Conservation (phyloP, 495 filamentous ascomycete genomes). For the Aspergillus conjunctus region DNA sequence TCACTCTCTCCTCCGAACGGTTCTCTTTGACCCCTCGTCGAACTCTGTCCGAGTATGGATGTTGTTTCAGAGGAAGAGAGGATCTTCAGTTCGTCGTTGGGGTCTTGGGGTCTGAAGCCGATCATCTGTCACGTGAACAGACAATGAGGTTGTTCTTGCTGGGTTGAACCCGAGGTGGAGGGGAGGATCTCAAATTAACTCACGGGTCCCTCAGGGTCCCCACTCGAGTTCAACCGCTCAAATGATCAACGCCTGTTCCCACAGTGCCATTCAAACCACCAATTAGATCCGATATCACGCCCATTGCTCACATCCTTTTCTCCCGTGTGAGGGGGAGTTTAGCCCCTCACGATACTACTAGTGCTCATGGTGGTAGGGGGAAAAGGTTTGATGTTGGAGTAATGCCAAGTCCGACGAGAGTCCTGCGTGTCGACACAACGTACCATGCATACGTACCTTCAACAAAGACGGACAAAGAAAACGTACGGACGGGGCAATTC, state of each 20-base stretch:
- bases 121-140: not conserved
- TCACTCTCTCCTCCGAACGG: too few relatives aligned
- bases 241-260: conserved; percentile 13
- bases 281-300: conserved; percentile 7
- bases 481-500: not conserved
- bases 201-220: conserved; percentile 3
- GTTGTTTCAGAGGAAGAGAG: too few relatives aligned
- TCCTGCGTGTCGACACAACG: conserved; percentile 2
- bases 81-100: too few relatives aligned
- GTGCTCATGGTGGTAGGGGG: not conserved
- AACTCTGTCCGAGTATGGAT: too few relatives aligned
- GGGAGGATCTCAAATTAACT: conserved; percentile 1
- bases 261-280: conserved; percentile 5
- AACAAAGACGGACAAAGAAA: not conserved
- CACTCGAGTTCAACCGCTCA: conserved; percentile 11
- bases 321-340: conserved; percentile 11
- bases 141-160: not conserved
- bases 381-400: not conserved
- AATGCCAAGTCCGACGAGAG: not conserved
- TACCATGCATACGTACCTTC: conserved; percentile 4
- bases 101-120: not conserved
- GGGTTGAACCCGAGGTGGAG: conserved; percentile 1
- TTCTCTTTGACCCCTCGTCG: too few relatives aligned
- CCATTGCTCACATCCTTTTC: not conserved
- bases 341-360: too few relatives aligned